Percentiles rank a stretch among this genome's conserved stretches.
Conservation (phyloP, 2,329 filamentous ascomycete species). For the Colletotrichum agaves region DNA sequence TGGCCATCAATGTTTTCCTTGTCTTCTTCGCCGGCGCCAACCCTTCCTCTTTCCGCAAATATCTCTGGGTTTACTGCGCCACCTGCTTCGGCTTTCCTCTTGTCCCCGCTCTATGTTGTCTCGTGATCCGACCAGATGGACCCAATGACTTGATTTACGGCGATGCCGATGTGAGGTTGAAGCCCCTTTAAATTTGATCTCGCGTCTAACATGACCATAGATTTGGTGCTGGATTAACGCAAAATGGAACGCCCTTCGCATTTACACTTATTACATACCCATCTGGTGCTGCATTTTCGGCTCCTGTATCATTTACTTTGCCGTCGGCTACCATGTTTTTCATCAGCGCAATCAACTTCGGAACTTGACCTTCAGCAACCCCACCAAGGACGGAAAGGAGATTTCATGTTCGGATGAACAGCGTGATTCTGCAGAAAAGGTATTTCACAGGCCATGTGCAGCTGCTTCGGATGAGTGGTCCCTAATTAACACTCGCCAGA, state of each 20-base stretch:
- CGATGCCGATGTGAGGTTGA: slow-evolving; percentile 62
- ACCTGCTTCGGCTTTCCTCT: slow-evolving; percentile 79
- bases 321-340: slow-evolving; percentile 70
- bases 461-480: background rate
- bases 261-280: slow-evolving; percentile 70
- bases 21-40: slow-evolving; percentile 70
- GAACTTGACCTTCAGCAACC: slow-evolving; percentile 63
- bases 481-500: slow-evolving; percentile 35
- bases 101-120: slow-evolving; percentile 72
- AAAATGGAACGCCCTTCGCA: slow-evolving; percentile 65
- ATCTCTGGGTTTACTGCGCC: slow-evolving; percentile 76
- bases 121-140: slow-evolving; percentile 58
- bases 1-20: slow-evolving; percentile 85
- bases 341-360: slow-evolving; percentile 65
- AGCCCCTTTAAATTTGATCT: too few species aligned
- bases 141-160: slow-evolving; percentile 55
- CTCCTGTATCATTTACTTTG: slow-evolving; percentile 64
- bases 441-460: slow-evolving; percentile 37
- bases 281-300: slow-evolving; percentile 69
- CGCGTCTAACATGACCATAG: slow-evolving; percentile 45
- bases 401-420: slow-evolving; percentile 42
- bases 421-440: slow-evolving; percentile 48
- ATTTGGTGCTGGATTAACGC: slow-evolving; percentile 72
- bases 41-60: slow-evolving; percentile 75
- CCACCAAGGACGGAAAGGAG: slow-evolving; percentile 49